phyloP scores from a whole-genome alignment of 257 asterid species.

The Solanum neorickii region DNA sequence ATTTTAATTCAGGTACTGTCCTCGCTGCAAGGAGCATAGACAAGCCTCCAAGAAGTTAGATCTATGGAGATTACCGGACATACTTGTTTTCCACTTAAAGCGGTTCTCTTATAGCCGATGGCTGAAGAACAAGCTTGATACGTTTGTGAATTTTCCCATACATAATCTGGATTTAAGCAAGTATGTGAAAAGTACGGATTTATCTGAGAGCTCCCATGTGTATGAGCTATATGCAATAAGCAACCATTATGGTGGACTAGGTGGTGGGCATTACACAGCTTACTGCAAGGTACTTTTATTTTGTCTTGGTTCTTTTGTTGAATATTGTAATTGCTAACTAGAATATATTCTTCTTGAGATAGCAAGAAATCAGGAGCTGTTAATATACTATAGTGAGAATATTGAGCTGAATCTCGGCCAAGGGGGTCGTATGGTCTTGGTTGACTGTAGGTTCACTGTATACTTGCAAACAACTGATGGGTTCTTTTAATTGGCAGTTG shows the following conservation, averaged over 20 bases:
- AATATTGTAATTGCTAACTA: not conserved
- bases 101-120: conserved; percentile 85
- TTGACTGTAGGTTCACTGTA: not conserved
- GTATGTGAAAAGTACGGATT: conserved; percentile 53
- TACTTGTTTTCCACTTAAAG: conserved; percentile 82
- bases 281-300: conserved; percentile 66
- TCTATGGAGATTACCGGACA: conserved; percentile 85
- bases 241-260: conserved; percentile 96
- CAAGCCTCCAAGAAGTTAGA: conserved; percentile 95
- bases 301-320: not conserved
- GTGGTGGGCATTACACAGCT: conserved; percentile 95
- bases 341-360: not conserved
- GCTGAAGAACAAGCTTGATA: conserved; percentile 91
- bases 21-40: conserved; percentile 82
- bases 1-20: conserved; percentile 71
- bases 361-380: not conserved
- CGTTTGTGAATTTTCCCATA: conserved; percentile 77
- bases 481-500: conserved; percentile 40
- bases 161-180: conserved; percentile 74
- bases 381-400: not conserved
- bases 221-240: conserved; percentile 90
- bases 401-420: not conserved
- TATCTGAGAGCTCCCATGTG: conserved; percentile 45
- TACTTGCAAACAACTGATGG: not conserved
- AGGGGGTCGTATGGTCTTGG: not conserved